These are phyloP conservation scores for Aspergillus chevalieri DNA, from an alignment of 2,329 filamentous ascomycete genomes.

Conservation along the genomic window DNA sequence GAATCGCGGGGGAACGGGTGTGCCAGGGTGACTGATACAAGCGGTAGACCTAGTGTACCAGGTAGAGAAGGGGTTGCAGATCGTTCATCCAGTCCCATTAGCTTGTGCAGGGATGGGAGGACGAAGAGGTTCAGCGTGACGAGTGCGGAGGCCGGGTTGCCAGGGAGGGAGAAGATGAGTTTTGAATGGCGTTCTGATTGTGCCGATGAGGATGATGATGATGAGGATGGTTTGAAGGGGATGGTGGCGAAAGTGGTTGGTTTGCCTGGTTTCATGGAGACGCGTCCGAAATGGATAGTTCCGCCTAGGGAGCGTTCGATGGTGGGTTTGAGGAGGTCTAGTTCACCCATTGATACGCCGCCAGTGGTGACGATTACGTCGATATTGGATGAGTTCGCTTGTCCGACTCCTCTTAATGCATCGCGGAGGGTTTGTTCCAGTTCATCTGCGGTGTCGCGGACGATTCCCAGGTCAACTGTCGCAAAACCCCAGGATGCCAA, in stretches of 20 bases:
- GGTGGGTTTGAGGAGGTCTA: conserved; percentile 92
- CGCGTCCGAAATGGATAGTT: conserved; percentile 91
- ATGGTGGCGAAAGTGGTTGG: conserved; percentile 95
- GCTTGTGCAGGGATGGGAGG: conserved; percentile 73
- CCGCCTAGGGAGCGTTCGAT: conserved; percentile 85
- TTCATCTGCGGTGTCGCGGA: conserved; percentile 50
- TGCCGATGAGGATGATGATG: conserved; percentile 20
- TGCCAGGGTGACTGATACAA: conserved; percentile 62
- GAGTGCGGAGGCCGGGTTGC: conserved; percentile 87
- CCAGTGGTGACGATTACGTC: conserved; percentile 88
- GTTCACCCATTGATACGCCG: conserved; percentile 95
- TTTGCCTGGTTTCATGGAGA: conserved; percentile 97
- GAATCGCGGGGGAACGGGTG: conserved; percentile 70
- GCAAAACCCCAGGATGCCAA: conserved; percentile 68
- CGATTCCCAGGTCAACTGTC: conserved; percentile 80
- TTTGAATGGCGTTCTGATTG: conserved; percentile 57
- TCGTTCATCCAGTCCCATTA: conserved; percentile 54
- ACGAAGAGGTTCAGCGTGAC: conserved; percentile 95
- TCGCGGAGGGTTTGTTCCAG: conserved; percentile 72
- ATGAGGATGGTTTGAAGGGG: conserved; percentile 48
- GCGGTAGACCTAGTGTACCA: conserved; percentile 61
- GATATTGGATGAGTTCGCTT: conserved; percentile 44
- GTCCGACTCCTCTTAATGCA: conserved; percentile 54
- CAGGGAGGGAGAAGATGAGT: conserved; percentile 81
- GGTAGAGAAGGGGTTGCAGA: conserved; percentile 36